Base-by-base conservation (phyloP, 23 red algal genomes). In the Gracilaria caudata region DNA sequence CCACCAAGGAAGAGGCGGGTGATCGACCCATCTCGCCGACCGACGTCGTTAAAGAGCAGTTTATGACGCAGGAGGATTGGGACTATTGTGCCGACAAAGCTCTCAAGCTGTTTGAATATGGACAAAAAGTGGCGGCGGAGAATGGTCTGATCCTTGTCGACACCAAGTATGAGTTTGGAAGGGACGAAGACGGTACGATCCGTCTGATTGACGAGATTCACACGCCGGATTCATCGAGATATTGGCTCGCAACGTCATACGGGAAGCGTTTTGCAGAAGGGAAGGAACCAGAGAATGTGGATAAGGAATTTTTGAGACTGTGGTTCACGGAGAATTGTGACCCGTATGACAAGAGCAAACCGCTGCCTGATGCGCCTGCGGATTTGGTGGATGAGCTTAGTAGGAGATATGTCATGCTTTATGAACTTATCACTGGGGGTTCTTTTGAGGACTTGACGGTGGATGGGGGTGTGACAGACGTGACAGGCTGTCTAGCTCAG, bases 81-180 rank as follows among this genome's bases (percentile, higher is more conserved):
- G 97, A 99, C 86, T 60, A 77, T 43, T 98, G 95, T 57, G 95
- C 95, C 11, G 80, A 73, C 56, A 86, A 86, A 44, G 90, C 95
- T 14, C 45, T 98, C 41, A 82, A 57, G 37, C 73, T 98, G 47
- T 95, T 95, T 75, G 82, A 91, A 20, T 94, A 56, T 23, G 97
- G 97, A 37, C 97, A 99, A 58, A 72, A 77, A 20, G 80, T 95
- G 0, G 97, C 97, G 29, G 65, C 64, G 4, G 93, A 99, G 32
- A 74, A 95, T 51, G 97, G 97, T 53, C 92, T 99, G 54, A 99
- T 99, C 56, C 90, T 99, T 23, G 97, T 99, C 5, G 97, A 99
- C 78, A 99, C 92, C 0, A 99, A 99, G 78, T 99, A 95, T 82
- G 97, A 99, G 79, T 99, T 99, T 92, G 97, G 97, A 17, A 64